Evolutionary conservation across 176 grass and related monocot genomes (phyloP).

Genomic region (Phragmites australis): DNA sequence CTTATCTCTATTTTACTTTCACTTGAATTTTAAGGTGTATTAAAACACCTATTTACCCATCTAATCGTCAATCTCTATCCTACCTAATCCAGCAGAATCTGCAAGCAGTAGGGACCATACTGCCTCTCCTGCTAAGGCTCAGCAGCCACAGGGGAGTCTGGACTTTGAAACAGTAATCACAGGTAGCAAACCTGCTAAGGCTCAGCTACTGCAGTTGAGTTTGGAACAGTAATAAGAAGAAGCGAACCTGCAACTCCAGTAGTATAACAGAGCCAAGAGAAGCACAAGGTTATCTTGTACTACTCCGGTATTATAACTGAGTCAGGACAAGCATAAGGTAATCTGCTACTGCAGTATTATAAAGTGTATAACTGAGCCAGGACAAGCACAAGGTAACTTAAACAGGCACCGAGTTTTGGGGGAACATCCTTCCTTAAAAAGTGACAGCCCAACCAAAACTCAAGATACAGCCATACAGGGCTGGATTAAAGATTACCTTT

Average conservation of each 20-base stretch:
- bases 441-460: conserved; percentile 52
- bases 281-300: not conserved
- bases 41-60: no score
- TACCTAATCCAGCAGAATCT: conserved; percentile 7
- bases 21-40: no score
- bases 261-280: conserved; percentile 18
- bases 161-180: not conserved
- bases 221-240: conserved; percentile 8
- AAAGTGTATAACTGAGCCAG: not conserved
- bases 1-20: no score
- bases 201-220: not conserved
- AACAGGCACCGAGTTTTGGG: conserved; percentile 47
- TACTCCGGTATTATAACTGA: not conserved
- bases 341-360: not conserved
- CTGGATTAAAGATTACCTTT: conserved; percentile 34
- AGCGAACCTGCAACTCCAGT: not conserved
- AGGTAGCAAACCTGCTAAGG: conserved; percentile 8
- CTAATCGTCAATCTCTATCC: no score
- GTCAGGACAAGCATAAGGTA: conserved; percentile 13
- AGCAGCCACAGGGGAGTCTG: conserved; percentile 3
- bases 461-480: not conserved
- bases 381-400: conserved; percentile 24
- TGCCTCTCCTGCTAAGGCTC: conserved; percentile 25
- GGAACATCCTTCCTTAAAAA: conserved; percentile 76
- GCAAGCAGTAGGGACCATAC: conserved; percentile 36